Conservation (phyloP, 129 eudicot genomes). For the Daucus carota region DNA sequence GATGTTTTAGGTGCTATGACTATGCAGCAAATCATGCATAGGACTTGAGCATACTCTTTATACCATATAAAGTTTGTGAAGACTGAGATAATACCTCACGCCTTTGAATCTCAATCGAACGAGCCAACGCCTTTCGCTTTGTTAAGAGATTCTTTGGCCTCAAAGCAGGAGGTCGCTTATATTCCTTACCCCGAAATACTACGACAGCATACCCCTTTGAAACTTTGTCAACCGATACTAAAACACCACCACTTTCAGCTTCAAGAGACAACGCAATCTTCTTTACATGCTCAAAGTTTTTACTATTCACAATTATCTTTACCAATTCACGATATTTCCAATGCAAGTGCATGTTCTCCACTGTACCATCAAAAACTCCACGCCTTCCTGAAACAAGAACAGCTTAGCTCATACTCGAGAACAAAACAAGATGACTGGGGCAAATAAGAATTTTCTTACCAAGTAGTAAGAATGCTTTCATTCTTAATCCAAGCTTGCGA, state of each 20-base stretch:
- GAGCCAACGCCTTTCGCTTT: conserved; percentile 83
- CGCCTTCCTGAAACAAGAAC: conserved; percentile 67
- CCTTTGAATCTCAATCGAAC: conserved; percentile 93
- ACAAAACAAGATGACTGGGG: not conserved
- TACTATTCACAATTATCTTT: conserved; percentile 66
- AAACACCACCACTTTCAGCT: conserved; percentile 88
- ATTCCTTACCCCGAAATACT: conserved; percentile 74
- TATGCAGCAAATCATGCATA: not conserved
- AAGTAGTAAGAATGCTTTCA: conserved; percentile 95
- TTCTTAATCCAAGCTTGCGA: conserved; percentile 82
- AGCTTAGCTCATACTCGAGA: conserved; percentile 2
- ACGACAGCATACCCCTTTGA: conserved; percentile 85
- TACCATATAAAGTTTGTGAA: not conserved
- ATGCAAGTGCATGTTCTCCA: conserved; percentile 95
- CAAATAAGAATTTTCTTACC: conserved; percentile 40
- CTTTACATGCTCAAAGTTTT: conserved; percentile 61
- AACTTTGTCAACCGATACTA: conserved; percentile 84
- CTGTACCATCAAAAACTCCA: conserved; percentile 94
- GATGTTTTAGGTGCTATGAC: not conserved
- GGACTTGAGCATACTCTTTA: not conserved
- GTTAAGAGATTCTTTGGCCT: conserved; percentile 90
- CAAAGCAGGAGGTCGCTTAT: conserved; percentile 54
- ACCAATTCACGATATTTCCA: conserved; percentile 88
- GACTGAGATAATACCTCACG: conserved; percentile 48
- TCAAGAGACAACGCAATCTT: conserved; percentile 84